Base-by-base conservation (phyloP, 129 eudicot species). In the Mikania micrantha region DNA sequence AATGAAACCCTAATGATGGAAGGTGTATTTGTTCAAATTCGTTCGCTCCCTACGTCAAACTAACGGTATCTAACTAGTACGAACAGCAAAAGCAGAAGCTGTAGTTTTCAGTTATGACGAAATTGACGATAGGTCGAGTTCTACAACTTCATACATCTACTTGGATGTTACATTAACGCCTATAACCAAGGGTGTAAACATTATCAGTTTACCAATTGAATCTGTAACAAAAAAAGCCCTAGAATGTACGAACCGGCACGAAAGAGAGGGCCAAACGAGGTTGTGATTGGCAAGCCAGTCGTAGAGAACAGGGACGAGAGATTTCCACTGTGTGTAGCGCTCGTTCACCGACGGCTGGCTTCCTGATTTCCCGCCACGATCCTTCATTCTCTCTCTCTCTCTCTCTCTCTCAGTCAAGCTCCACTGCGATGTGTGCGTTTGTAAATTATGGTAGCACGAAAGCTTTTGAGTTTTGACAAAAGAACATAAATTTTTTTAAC, bases 281-380 rank as follows among this genome's bases (percentile, higher is more conserved):
- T 90, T 90, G 81, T 90, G 97, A 49, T 90, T 90, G 24, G 95
- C 88, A 16, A 87, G 79, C 97, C 95, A 90, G 57, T 90, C 97
- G 87, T 90, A 90, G 49, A 90, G 92, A n/a, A 90, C 79, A 4
- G 97, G 97, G 47, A 90, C 87, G 21, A 87, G 82, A 3, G 92
- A 82, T 66, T 90, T 90, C 97, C 97, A 90, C 45, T 90, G 95
- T 0, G 80, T 66, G 79, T 90, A 90, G 0, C 88, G 76, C 9
- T 87, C 95, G 73, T 90, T 93, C 66, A 82, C 88, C 52, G 97
- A 62, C 47, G 80, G 34, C 65, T 52, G 69, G 10, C 60, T 53
- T 62, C 77, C 79, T 65, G 72, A 76, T 63, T 75, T 84, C 48
- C 75, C 82, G 69, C 69, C 75, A 22, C 80, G 63, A 24, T 75